These are phyloP conservation scores for Nitzschia sp. DNA, from an alignment of 108 stramenopile genomes.

Conservation along the genomic window DNA sequence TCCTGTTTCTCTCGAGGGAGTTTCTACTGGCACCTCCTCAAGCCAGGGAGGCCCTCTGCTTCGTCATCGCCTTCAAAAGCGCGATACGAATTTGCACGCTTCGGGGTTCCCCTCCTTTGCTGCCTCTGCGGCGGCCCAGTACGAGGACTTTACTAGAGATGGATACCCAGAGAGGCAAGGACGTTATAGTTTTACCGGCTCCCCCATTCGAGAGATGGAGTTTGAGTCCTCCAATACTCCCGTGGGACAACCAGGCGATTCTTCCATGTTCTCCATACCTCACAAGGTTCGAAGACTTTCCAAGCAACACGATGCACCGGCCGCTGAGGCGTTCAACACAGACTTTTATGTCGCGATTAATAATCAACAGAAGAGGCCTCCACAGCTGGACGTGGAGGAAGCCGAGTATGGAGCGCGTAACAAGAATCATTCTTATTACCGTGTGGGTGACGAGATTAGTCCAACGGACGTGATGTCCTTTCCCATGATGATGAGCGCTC, in stretches of 20 bases:
- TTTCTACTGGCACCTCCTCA: neutral
- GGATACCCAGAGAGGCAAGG: constrained; percentile 38
- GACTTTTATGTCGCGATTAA: neutral
- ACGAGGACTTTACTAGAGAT: constrained; percentile 6
- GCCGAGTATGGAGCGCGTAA: neutral
- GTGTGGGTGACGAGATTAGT: constrained; percentile 34
- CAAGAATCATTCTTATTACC: constrained; percentile 12
- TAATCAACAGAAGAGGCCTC: neutral
- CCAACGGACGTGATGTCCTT: constrained; percentile 63
- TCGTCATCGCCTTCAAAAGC: constrained; percentile 19
- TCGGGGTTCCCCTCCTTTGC: constrained; percentile 3
- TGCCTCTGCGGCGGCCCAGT: neutral
- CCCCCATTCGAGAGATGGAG: constrained; percentile 42
- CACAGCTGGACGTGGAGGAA: neutral
- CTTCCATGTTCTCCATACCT: neutral
- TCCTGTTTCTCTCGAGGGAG: constrained; percentile 17
- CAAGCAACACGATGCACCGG: constrained; percentile 41
- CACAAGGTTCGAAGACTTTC: constrained; percentile 52
- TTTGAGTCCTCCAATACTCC: neutral
- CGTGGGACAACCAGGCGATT: neutral
- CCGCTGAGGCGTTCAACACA: constrained; percentile 16
- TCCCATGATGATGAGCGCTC: constrained; percentile 22
- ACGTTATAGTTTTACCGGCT: constrained; percentile 45
- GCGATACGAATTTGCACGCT: constrained; percentile 3
- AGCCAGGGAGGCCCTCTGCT: constrained; percentile 10